Percentiles rank a stretch among this genome's conserved stretches.
phyloP scores from a whole-genome alignment of 192 early-diverging fungal species.

The Coemansia sp. region DNA sequence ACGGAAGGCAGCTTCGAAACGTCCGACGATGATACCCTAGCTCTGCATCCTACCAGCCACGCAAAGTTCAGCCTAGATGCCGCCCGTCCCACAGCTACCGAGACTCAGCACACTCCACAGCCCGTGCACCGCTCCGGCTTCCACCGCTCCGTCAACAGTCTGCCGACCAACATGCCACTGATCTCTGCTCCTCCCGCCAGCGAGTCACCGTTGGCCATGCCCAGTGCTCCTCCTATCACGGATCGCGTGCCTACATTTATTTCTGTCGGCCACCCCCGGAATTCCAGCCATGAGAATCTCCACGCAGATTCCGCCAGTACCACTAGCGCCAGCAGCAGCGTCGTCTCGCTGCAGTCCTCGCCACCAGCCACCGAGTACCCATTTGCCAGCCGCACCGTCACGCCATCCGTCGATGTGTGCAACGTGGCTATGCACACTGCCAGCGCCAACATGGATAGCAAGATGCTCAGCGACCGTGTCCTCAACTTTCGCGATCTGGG shows the following conservation, averaged over 20 bases:
- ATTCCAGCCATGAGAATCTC: neutral
- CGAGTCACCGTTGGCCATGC: slow-evolving; percentile 8
- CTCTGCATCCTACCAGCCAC: slow-evolving; percentile 10
- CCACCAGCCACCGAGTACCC: neutral
- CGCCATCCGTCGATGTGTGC: slow-evolving; percentile 28
- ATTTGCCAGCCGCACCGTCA: slow-evolving; percentile 9
- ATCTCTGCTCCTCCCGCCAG: slow-evolving; percentile 24
- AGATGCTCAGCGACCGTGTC: slow-evolving; percentile 45
- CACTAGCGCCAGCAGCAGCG: slow-evolving; percentile 2
- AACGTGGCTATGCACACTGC: slow-evolving; percentile 34
- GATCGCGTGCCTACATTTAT: slow-evolving; percentile 22
- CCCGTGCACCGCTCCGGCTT: slow-evolving; percentile 18
- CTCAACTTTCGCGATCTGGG: slow-evolving; percentile 53
- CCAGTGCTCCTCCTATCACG: slow-evolving; percentile 38
- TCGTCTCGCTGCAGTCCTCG: neutral
- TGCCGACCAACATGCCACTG: slow-evolving; percentile 25
- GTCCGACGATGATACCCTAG: neutral
- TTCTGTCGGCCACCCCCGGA: slow-evolving; percentile 15
- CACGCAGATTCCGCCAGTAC: neutral
- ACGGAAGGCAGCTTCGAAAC: slow-evolving; percentile 17
- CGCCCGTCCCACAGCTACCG: neutral
- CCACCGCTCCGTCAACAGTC: slow-evolving; percentile 27
- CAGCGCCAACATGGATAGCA: slow-evolving; percentile 12
- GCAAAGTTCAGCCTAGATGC: slow-evolving; percentile 19
- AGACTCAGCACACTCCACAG: slow-evolving; percentile 5